phyloP scores from a whole-genome alignment of 495 filamentous ascomycete genomes.

The Astrothelium macrocarpum region DNA sequence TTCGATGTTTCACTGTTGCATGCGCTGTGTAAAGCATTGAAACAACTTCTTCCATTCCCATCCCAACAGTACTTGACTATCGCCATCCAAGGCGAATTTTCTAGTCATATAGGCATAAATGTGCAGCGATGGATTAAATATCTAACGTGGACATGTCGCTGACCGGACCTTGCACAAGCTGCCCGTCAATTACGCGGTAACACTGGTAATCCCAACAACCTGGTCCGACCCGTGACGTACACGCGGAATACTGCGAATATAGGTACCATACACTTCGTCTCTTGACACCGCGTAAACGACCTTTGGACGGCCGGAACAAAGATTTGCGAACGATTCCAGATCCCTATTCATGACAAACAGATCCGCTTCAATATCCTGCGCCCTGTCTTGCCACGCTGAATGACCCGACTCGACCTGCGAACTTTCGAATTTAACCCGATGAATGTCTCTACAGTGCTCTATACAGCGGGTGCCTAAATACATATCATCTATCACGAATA shows the following conservation, averaged over 20 bases:
- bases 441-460: neutral
- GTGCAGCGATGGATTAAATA: neutral
- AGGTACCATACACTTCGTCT: neutral
- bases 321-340: too few relatives aligned
- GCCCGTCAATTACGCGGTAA: too few relatives aligned
- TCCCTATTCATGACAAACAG: neutral
- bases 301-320: neutral
- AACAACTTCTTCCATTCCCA: neutral
- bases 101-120: neutral
- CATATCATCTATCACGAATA: neutral
- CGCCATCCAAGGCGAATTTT: neutral
- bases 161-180: neutral
- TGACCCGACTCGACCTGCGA: too few relatives aligned
- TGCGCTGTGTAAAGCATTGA: neutral
- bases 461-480: neutral
- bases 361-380: neutral
- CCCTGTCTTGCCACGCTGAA: neutral
- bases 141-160: neutral
- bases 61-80: neutral
- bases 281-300: neutral
- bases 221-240: constrained; percentile 2
- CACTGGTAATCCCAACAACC: neutral
- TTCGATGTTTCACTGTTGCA: neutral
- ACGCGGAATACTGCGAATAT: neutral
- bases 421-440: too few relatives aligned